Percentiles rank a stretch among this genome's conserved stretches.
Conservation (phyloP, 257 asterid species). For the Nicotiana paniculata region DNA sequence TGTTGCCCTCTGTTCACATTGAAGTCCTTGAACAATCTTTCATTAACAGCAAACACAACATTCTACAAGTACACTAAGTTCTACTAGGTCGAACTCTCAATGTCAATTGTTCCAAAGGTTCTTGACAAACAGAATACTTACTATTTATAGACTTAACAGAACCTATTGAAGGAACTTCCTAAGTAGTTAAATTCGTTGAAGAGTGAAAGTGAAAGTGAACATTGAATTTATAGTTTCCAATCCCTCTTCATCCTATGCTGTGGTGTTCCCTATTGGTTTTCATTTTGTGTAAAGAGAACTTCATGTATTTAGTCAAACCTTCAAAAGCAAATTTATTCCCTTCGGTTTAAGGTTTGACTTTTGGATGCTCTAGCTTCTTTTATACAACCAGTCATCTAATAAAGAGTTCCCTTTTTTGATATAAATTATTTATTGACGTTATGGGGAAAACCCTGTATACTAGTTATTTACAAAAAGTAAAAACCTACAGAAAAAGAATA, state of each 20-base stretch:
- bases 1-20: background rate
- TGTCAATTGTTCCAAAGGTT: background rate
- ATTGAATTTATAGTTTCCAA: background rate
- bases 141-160: background rate
- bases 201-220: background rate
- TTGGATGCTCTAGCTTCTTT: background rate
- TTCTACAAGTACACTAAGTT: background rate
- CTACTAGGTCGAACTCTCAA: background rate
- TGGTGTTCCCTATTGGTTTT: background rate
- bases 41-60: background rate
- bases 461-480: background rate
- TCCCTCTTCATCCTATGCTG: background rate
- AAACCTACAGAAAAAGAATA: background rate
- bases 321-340: background rate
- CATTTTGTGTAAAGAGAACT: background rate
- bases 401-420: background rate
- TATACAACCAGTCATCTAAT: background rate
- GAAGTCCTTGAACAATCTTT: background rate
- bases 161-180: background rate
- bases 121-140: background rate
- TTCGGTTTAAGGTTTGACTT: background rate
- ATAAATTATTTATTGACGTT: background rate
- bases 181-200: background rate
- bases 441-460: background rate
- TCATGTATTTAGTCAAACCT: background rate